Percentiles rank a stretch among this genome's conserved stretches.
Conservation (phyloP, 2,329 filamentous ascomycete species). For the Apiospora malaysiana region DNA sequence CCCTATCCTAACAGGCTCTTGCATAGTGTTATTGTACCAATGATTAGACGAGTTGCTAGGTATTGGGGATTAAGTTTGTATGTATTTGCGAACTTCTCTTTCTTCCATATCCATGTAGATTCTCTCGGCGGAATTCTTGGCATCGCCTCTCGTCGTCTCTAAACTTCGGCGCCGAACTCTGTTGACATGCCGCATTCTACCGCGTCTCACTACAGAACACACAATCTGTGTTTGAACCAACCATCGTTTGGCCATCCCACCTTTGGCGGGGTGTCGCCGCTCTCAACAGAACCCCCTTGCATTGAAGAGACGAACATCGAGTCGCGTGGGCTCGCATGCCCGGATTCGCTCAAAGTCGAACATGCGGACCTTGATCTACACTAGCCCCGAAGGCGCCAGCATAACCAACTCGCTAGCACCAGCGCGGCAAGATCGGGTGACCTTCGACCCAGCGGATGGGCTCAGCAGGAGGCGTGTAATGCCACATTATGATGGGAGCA, state of each 20-base stretch:
- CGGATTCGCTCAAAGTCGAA: background rate
- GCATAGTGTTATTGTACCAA: background rate
- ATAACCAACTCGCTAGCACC: background rate
- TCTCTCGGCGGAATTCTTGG: background rate
- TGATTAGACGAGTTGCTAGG: background rate
- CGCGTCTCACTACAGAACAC: background rate
- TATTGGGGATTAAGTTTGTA: slow-evolving; percentile 12
- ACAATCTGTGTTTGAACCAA: background rate
- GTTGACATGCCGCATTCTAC: background rate
- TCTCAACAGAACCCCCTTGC: background rate
- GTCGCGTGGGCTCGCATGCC: background rate
- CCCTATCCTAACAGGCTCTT: background rate
- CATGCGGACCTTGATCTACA: background rate
- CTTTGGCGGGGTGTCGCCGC: slow-evolving; percentile 4
- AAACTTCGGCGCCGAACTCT: background rate
- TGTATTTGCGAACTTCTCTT: slow-evolving; percentile 13
- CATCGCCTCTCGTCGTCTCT: background rate
- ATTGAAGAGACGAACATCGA: background rate
- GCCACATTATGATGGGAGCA: background rate
- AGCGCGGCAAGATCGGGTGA: background rate
- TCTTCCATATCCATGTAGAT: background rate
- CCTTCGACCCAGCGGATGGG: background rate
- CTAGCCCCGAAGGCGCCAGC: background rate
- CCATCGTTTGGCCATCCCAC: background rate
- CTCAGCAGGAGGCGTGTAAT: background rate